A percentile compares a stretch with the other conserved stretches of the same genome.
Evolutionary conservation across 2,329 filamentous ascomycete species (phyloP).

Genomic region (Triangularia setosa): DNA sequence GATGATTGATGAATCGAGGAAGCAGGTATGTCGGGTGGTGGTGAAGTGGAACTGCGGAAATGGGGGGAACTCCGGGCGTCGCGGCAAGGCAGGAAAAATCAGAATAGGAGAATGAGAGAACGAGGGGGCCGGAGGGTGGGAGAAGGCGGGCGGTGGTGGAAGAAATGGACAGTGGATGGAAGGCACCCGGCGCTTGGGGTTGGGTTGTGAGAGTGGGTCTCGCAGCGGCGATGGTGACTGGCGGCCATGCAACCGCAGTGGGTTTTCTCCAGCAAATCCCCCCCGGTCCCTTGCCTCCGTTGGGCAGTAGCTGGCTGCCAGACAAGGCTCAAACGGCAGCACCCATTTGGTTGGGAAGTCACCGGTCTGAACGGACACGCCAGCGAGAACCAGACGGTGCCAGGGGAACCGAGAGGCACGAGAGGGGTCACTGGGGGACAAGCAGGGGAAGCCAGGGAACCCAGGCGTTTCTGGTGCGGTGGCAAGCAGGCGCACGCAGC

Average conservation of each 20-base stretch:
- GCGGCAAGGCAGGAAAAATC: constrained; percentile 22
- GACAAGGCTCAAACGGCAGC: constrained; percentile 30
- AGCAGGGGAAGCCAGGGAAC: background rate
- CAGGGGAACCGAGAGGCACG: background rate
- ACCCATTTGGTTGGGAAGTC: constrained; percentile 30
- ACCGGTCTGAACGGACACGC: background rate
- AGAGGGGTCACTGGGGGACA: constrained; percentile 1
- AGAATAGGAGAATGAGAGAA: constrained; percentile 27
- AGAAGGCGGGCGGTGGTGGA: constrained; percentile 26
- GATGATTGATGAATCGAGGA: background rate
- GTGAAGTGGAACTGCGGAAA: background rate
- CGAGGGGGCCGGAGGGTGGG: constrained; percentile 28
- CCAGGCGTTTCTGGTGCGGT: constrained; percentile 1
- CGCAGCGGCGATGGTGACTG: constrained; percentile 16
- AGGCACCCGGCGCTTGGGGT: constrained; percentile 26
- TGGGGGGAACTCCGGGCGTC: constrained; percentile 8
- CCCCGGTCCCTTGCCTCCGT: constrained; percentile 9
- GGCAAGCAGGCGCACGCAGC: constrained; percentile 8
- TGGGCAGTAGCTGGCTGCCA: constrained; percentile 15
- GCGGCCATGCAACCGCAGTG: constrained; percentile 26
- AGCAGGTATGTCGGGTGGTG: background rate
- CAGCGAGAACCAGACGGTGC: background rate
- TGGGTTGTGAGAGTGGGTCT: constrained; percentile 22
- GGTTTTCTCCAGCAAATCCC: constrained; percentile 12
- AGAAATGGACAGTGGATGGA: constrained; percentile 27